Evolutionary conservation across 371 early-diverging fungal species (phyloP).

Genomic region (Amoeboradix gromovi): DNA sequence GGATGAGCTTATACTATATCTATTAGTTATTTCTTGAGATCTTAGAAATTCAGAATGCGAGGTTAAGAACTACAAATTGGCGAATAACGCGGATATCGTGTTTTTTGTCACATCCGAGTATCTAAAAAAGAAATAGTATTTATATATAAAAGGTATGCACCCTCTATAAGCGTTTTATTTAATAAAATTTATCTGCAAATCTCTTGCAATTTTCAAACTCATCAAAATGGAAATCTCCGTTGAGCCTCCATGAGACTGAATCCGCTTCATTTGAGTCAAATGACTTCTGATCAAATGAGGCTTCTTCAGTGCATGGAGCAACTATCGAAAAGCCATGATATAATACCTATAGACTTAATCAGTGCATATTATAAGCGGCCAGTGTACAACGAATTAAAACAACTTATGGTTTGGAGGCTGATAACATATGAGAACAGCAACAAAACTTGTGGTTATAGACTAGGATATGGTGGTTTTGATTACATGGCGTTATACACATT

Average conservation of each 20-base stretch:
- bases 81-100: no score
- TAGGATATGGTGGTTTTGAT: conserved; percentile 97
- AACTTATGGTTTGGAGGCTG: not conserved
- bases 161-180: no score
- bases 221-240: no score
- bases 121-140: no score
- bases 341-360: not conserved
- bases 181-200: no score
- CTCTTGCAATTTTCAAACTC: no score
- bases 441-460: conserved; percentile 39
- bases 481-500: conserved; percentile 88
- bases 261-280: not conserved
- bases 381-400: not conserved
- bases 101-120: no score
- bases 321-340: not conserved
- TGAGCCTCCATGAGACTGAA: not conserved
- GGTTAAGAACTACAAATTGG: no score
- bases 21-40: no score
- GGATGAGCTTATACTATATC: no score
- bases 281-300: not conserved
- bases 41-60: no score
- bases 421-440: not conserved
- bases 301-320: not conserved
- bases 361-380: not conserved
- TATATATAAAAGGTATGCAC: no score